Conservation (phyloP, 2,329 filamentous ascomycete genomes). For the Aspergillus thermomutatus region DNA sequence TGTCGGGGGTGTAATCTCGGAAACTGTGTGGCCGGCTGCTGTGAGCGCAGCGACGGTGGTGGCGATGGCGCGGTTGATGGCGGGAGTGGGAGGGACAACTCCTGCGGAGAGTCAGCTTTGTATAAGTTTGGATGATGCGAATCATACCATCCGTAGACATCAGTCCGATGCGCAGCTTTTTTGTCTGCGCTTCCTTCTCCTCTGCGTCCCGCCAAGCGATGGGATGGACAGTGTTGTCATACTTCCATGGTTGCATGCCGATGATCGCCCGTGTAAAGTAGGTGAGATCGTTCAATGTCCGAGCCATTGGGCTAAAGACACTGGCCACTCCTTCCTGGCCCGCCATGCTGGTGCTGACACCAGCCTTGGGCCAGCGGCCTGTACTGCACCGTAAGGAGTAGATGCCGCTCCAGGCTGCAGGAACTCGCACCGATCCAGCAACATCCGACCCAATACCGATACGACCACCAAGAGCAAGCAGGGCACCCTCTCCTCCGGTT, state of each 20-base stretch:
- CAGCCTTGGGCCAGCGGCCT: slow-evolving; percentile 83
- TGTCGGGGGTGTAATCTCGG: slow-evolving; percentile 62
- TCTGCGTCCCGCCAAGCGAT: slow-evolving; percentile 70
- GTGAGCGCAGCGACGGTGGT: slow-evolving; percentile 67
- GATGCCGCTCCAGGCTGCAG: slow-evolving; percentile 85
- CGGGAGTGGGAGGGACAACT: slow-evolving; percentile 82
- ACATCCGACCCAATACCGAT: slow-evolving; percentile 92
- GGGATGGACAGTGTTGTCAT: slow-evolving; percentile 81
- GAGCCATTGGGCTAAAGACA: slow-evolving; percentile 89
- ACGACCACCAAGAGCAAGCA: slow-evolving; percentile 75
- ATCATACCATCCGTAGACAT: slow-evolving; percentile 65
- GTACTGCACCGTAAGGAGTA: slow-evolving; percentile 85
- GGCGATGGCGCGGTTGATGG: slow-evolving; percentile 72
- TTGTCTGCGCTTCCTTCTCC: slow-evolving; percentile 57
- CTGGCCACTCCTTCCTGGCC: slow-evolving; percentile 87
- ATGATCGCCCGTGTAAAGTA: slow-evolving; percentile 82
- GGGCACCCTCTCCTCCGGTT: slow-evolving; percentile 77
- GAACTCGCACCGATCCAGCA: slow-evolving; percentile 80
- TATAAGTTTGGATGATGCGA: not conserved
- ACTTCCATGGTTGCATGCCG: slow-evolving; percentile 81
- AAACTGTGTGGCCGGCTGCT: slow-evolving; percentile 71
- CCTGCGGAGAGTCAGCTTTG: slow-evolving; percentile 34
- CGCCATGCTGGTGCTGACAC: slow-evolving; percentile 81
- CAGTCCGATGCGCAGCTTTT: slow-evolving; percentile 70
- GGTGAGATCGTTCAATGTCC: slow-evolving; percentile 74